phyloP scores from a whole-genome alignment of 805 yeast genomes.

The Pichia occidentalis region DNA sequence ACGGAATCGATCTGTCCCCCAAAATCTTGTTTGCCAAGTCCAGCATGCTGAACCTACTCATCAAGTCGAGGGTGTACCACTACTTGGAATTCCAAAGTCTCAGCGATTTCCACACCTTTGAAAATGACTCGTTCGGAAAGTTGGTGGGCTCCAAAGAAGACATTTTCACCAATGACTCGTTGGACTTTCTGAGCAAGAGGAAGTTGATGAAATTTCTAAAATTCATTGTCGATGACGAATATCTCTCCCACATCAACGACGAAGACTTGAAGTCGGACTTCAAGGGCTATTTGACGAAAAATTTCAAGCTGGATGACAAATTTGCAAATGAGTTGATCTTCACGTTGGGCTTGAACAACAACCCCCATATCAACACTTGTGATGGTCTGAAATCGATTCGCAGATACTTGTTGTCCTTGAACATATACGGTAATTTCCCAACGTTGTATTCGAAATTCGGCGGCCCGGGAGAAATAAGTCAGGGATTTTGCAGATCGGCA shows the following conservation, averaged over 20 bases:
- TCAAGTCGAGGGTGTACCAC: constrained; percentile 81
- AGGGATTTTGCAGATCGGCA: constrained; percentile 95
- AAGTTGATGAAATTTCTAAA: constrained; percentile 86
- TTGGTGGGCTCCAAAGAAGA: constrained; percentile 85
- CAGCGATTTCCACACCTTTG: constrained; percentile 87
- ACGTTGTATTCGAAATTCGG: constrained; percentile 89
- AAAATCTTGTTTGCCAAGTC: constrained; percentile 83
- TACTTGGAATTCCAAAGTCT: constrained; percentile 89
- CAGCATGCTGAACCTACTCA: constrained; percentile 71
- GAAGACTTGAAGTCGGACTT: constrained; percentile 53
- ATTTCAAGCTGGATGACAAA: constrained; percentile 63
- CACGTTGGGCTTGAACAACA: constrained; percentile 75
- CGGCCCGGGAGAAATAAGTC: constrained; percentile 92
- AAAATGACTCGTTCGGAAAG: constrained; percentile 83
- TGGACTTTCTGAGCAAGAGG: constrained; percentile 71
- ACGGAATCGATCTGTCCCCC: constrained; percentile 84
- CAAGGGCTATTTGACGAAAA: constrained; percentile 48
- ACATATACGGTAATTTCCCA: constrained; percentile 92
- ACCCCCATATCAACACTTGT: constrained; percentile 54
- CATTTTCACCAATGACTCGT: constrained; percentile 81
- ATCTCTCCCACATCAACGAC: constrained; percentile 29
- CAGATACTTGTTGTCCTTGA: constrained; percentile 77
- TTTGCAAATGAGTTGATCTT: constrained; percentile 80
- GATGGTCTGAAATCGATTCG: constrained; percentile 76
- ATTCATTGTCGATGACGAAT: constrained; percentile 70